Evolutionary conservation across 768 basidiomycete species (phyloP).

Genomic region (Tylopilus cervinicoccineus): DNA sequence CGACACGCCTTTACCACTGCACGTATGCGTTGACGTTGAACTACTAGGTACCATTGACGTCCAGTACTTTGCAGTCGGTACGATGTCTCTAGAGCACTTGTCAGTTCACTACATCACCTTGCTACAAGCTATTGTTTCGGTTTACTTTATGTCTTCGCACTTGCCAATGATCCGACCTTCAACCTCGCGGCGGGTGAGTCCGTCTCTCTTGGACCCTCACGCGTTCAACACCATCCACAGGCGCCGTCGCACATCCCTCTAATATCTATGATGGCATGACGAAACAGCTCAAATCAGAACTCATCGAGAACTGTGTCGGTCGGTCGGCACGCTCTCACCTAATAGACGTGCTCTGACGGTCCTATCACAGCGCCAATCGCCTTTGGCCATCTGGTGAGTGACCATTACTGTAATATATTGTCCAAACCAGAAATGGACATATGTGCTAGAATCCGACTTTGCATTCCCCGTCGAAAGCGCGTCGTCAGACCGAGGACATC

Average conservation of each 20-base stretch:
- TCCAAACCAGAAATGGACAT: not conserved
- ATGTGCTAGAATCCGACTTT: conserved; percentile 43
- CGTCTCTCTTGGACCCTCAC: too few species aligned
- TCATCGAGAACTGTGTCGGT: conserved; percentile 49
- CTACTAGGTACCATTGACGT: conserved; percentile 24
- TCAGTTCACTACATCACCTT: not conserved
- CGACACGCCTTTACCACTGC: not conserved
- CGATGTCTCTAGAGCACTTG: not conserved
- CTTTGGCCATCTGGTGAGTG: conserved; percentile 48
- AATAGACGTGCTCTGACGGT: not conserved
- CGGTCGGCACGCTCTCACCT: conserved; percentile 11
- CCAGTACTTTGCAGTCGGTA: conserved; percentile 46
- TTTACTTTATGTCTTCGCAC: conserved; percentile 47
- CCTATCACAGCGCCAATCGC: conserved; percentile 46
- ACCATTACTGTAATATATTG: not conserved
- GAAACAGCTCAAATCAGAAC: conserved; percentile 39
- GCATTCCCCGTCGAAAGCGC: conserved; percentile 51
- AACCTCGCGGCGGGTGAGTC: too few species aligned
- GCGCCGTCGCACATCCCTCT: conserved; percentile 56
- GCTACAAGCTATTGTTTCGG: conserved; percentile 55
- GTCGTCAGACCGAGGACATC: conserved; percentile 54
- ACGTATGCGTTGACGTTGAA: conserved; percentile 5
- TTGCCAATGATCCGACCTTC: conserved; percentile 44
- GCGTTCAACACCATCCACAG: conserved; percentile 24
- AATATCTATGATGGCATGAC: conserved; percentile 4